Base-by-base conservation (phyloP, 2,329 filamentous ascomycete species). In the Fusarium paranaense region DNA sequence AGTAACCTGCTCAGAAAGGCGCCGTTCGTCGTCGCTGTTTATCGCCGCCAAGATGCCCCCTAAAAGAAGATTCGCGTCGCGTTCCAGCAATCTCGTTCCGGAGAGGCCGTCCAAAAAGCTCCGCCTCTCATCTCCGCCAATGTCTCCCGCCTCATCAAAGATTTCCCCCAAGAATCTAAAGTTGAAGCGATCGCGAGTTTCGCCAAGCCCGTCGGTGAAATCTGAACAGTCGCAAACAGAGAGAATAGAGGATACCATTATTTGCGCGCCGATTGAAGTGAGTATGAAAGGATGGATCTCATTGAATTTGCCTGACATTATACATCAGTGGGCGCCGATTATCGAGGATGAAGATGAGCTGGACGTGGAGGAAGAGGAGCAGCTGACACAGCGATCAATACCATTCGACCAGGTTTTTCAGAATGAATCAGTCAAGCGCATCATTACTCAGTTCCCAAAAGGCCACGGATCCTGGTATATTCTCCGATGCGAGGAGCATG, bases 401-500 rank as follows among this genome's bases (percentile, higher is more conserved):
- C 32, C 61, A 5, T 63, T 54, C 18, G 35, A 54, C 3, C 25
- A 63, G 11, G 25, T 63, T 25, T 63, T 63, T 33, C 60, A 62
- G 18, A 33, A 63, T 40, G 61, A 35, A 11, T 22, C 35, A 3
- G 16, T 30, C 25, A 66, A 66, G 18, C 18, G 27, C 16, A 63
- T 47, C 50, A 67, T 67, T 27, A 67, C 62, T 27, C 65, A 58
- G 65, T 63, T 59, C 22, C 64, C 58, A 3, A 50, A 62, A 14
- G 22, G 37, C 47, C 18, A 62, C 20, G 65, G 65, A 18, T 50
- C 52, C 13, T 67, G 59, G 65, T 67, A 58, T 30, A 63, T 67
- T 20, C 59, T 67, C 16, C 50, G 65, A 13, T 67, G 65, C 16
- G 38, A 58, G n/a, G 32, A 63, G 14, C 65, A 67, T 40, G 52